Conservation (phyloP, 2,329 filamentous ascomycete genomes). For the Pyrenochaeta sp. region DNA sequence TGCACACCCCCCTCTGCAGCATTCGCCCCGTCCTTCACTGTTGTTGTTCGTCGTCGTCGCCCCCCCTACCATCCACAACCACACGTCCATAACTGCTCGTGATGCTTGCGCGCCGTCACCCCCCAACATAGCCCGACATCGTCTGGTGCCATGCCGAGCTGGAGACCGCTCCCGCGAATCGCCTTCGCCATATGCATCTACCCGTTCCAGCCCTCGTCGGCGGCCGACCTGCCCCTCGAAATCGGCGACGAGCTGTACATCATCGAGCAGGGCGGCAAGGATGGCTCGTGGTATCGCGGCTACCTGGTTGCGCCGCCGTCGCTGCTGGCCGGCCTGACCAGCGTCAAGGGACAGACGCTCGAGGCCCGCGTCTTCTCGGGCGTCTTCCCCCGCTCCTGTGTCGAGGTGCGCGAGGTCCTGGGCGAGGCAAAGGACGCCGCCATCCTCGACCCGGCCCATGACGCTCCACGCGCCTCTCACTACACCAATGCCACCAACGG, state of each 20-base stretch:
- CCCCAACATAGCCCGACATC: slow-evolving; percentile 39
- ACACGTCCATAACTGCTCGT: slow-evolving; percentile 27
- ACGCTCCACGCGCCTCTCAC: slow-evolving; percentile 26
- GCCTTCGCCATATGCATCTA: slow-evolving; percentile 97
- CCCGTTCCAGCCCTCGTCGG: slow-evolving; percentile 85
- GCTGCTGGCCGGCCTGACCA: slow-evolving; percentile 88
- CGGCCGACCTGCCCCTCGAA: slow-evolving; percentile 93
- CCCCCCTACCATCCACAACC: not conserved
- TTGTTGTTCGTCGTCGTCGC: no score
- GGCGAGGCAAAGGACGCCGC: slow-evolving; percentile 61
- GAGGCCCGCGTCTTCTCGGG: slow-evolving; percentile 98
- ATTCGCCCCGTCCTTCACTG: no score
- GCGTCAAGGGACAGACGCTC: slow-evolving; percentile 88
- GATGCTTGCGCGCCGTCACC: slow-evolving; percentile 40
- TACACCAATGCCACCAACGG: slow-evolving; percentile 45
- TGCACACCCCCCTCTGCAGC: not conserved
- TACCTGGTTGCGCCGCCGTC: slow-evolving; percentile 96
- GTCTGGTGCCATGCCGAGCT: slow-evolving; percentile 63
- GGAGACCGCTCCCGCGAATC: slow-evolving; percentile 95
- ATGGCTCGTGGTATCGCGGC: slow-evolving; percentile 92
- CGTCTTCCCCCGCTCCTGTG: slow-evolving; percentile 93
- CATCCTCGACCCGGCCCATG: slow-evolving; percentile 21
- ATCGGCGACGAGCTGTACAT: slow-evolving; percentile 99
- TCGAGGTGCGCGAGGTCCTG: slow-evolving; percentile 92
- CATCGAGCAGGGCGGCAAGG: slow-evolving; percentile 87